phyloP scores from a whole-genome alignment of 2,329 filamentous ascomycete genomes.

The Bipolaris sorokiniana region DNA sequence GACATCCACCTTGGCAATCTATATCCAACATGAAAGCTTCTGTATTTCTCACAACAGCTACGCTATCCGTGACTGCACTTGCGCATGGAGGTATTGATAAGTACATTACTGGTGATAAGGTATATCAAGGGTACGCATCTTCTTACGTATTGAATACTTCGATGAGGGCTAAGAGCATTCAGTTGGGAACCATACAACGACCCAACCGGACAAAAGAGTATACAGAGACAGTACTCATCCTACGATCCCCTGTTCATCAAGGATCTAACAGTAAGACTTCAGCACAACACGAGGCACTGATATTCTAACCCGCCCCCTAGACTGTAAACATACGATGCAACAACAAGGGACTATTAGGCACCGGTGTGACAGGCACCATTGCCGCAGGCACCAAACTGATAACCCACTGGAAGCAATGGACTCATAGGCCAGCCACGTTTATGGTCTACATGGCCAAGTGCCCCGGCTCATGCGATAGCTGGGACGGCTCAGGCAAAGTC shows the following conservation, averaged over 20 bases:
- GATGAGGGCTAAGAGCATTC: background rate
- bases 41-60: constrained; percentile 21
- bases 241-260: constrained; percentile 37
- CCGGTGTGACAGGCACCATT: constrained; percentile 52
- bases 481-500: constrained; percentile 57
- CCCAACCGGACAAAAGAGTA: constrained; percentile 31
- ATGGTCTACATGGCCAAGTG: constrained; percentile 62
- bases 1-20: background rate
- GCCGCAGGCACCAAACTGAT: constrained; percentile 57
- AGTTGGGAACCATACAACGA: constrained; percentile 42
- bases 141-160: background rate
- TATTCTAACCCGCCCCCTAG: constrained; percentile 14
- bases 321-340: constrained; percentile 43
- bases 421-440: constrained; percentile 62
- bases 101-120: constrained; percentile 33
- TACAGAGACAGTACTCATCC: constrained; percentile 38
- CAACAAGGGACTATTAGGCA: constrained; percentile 36
- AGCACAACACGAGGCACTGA: background rate
- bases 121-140: constrained; percentile 32
- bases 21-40: constrained; percentile 31
- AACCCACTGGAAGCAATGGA: constrained; percentile 63
- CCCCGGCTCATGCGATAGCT: constrained; percentile 54
- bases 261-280: constrained; percentile 32
- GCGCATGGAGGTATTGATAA: constrained; percentile 39
- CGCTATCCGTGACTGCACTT: constrained; percentile 27